A percentile compares a stretch with the other conserved stretches of the same genome.
Evolutionary conservation across 108 stramenopile genomes (phyloP).

Genomic region (Nitzschia putrida): DNA sequence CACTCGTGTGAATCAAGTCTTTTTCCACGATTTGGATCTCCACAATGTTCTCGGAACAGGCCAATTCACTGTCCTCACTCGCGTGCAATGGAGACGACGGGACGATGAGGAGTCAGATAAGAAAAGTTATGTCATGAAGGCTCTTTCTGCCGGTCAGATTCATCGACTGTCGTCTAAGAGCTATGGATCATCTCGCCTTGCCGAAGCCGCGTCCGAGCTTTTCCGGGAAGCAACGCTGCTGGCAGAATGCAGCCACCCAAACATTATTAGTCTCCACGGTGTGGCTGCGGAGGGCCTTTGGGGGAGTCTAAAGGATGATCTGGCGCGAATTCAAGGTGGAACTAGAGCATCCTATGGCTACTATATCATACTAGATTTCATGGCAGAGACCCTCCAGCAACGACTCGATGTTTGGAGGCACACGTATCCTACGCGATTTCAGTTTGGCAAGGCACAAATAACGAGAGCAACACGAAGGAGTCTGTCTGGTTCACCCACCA

Average conservation of each 20-base stretch:
- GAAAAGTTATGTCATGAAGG: not conserved
- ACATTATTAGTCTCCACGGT: conserved; percentile 31
- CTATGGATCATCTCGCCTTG: not conserved
- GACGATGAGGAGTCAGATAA: not conserved
- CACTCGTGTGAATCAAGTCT: not conserved
- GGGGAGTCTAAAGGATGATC: not conserved
- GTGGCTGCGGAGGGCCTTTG: conserved; percentile 7
- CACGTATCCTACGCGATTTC: not conserved
- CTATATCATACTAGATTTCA: conserved; percentile 17
- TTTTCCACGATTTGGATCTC: conserved; percentile 1
- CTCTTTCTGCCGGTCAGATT: not conserved
- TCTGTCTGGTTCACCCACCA: not conserved
- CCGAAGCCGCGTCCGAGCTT: conserved; percentile 21
- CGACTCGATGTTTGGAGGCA: conserved; percentile 24
- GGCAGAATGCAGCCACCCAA: conserved; percentile 23
- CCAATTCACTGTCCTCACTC: not conserved
- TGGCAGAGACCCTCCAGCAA: conserved; percentile 21
- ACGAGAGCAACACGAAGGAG: not conserved
- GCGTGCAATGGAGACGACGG: not conserved
- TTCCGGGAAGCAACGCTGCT: conserved; percentile 31
- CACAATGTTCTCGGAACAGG: not conserved
- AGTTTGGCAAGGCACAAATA: not conserved
- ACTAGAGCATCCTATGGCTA: conserved; percentile 9
- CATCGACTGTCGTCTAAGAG: not conserved
- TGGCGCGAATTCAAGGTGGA: not conserved